Conservation (phyloP, 169 alveolate genomes). For the Theileria annulata region DNA sequence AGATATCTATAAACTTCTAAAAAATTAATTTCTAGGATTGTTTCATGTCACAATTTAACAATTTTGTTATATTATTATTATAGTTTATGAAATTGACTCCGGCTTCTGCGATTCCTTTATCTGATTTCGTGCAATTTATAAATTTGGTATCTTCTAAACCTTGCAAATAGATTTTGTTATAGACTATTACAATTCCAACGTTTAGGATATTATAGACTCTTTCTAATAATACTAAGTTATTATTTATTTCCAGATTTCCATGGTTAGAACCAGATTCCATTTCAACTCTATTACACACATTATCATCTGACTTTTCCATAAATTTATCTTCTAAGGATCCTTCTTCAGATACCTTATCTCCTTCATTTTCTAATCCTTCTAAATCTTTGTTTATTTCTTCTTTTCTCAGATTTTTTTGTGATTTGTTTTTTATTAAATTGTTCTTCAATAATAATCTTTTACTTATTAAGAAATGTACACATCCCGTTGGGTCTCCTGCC, state of each 20-base stretch:
- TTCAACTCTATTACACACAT: neutral
- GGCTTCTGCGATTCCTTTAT: neutral
- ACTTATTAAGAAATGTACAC: constrained; percentile 16
- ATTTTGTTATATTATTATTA: neutral
- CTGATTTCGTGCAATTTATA: neutral
- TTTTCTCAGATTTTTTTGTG: no score
- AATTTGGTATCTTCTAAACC: constrained; percentile 32
- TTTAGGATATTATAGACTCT: constrained; percentile 20
- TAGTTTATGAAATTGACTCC: neutral
- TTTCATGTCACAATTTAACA: neutral
- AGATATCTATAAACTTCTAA: neutral
- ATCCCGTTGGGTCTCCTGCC: constrained; percentile 66
- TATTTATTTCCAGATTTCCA: neutral
- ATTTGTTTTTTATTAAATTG: no score
- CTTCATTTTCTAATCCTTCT: no score
- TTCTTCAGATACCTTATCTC: neutral
- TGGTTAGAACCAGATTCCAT: neutral
- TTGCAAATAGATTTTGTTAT: constrained; percentile 24
- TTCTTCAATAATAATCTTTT: no score
- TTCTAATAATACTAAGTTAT: constrained; percentile 19
- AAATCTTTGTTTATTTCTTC: neutral
- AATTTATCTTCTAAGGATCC: neutral
- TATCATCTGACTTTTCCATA: neutral
- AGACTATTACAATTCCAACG: constrained; percentile 22
- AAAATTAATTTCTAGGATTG: neutral